Evolutionary conservation across 2,329 filamentous ascomycete genomes (phyloP), one percentile per base, ranked within the genome.

Genomic region (Pyrenophora tritici-repentis): DNA sequence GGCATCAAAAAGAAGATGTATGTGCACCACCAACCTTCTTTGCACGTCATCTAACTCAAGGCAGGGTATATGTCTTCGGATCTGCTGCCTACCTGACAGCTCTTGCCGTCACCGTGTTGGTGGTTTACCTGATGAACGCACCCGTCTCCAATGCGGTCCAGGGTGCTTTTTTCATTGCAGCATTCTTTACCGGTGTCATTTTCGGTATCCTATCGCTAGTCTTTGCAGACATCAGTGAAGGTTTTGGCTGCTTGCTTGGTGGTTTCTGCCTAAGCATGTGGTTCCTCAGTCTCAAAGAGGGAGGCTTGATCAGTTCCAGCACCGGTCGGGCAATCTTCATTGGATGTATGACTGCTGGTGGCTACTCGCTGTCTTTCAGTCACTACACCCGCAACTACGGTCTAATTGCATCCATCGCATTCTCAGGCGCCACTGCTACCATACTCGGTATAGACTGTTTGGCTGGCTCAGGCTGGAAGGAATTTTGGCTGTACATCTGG

Each of bases 401-500:
- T 1, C 76, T 96, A 41, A 93, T 97, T 32, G 78, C 78, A 10
- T 84, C 84, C 40, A 91, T 91, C 10, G 84, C 92, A 0, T 95
- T 97, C 67, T 82, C 85, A 4, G 93, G 93, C 6, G 87, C 91
- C 3, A 96, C 91, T 0, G 84, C 84, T 3, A 80, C 88, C 1
- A 83, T 96, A 12, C 75, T 97, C 2, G 93, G 93, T 2, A 89
- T 97, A 50, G 93, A 97, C 71, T 96, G 91, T 73, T 95, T 93
- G 64, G 93, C 87, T 65, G 81, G 86, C 56, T 91, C 91, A n/a
- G 93, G 93, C 0, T 77, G 96, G 63, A 97, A 96, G 72, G 93
- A 97, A 71, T 97, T 97, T 62, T 97, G 93, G 93, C 82, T 90
- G 5, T 97, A 95, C 70, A 81, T 96, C 32, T 97, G 93, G 93